Evolutionary conservation across 2,329 filamentous ascomycete genomes (phyloP).

Genomic region (Arthrinium puccinioides): DNA sequence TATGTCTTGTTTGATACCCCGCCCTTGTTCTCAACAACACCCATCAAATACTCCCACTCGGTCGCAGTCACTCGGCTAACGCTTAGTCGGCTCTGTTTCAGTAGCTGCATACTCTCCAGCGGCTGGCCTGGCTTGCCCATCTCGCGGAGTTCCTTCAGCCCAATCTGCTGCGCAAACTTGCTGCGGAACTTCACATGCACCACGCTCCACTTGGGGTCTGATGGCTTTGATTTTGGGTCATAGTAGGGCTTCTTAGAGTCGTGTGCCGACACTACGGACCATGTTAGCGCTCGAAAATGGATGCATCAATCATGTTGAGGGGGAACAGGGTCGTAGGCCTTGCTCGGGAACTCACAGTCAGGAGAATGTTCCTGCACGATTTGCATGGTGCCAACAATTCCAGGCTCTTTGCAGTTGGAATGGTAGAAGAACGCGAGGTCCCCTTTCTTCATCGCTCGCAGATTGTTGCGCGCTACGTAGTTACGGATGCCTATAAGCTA

Average conservation of each 20-base stretch:
- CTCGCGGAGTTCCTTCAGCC: constrained; percentile 63
- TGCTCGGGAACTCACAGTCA: too few relatives aligned
- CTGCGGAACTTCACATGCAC: constrained; percentile 83
- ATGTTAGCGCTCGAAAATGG: constrained; percentile 12
- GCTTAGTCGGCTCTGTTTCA: constrained; percentile 76
- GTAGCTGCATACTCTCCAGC: constrained; percentile 71
- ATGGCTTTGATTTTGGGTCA: constrained; percentile 64
- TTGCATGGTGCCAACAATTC: constrained; percentile 82
- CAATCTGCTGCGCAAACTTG: constrained; percentile 69
- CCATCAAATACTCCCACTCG: constrained; percentile 60
- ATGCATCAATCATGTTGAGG: not conserved
- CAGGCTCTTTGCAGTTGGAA: constrained; percentile 84
- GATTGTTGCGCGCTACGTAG: constrained; percentile 69
- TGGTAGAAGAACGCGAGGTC: constrained; percentile 97
- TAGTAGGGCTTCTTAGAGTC: constrained; percentile 72
- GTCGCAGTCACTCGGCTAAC: constrained; percentile 59
- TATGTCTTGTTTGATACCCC: constrained; percentile 12
- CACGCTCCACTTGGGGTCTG: constrained; percentile 74
- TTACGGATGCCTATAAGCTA: constrained; percentile 23
- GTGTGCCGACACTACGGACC: constrained; percentile 57
- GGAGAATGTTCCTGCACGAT: constrained; percentile 78
- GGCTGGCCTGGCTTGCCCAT: constrained; percentile 48
- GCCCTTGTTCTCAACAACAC: constrained; percentile 35
- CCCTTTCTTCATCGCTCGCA: constrained; percentile 83
- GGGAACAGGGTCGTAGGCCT: constrained; percentile 20